Conservation (phyloP, 805 yeast species). For the Monosporozyma unispora region DNA sequence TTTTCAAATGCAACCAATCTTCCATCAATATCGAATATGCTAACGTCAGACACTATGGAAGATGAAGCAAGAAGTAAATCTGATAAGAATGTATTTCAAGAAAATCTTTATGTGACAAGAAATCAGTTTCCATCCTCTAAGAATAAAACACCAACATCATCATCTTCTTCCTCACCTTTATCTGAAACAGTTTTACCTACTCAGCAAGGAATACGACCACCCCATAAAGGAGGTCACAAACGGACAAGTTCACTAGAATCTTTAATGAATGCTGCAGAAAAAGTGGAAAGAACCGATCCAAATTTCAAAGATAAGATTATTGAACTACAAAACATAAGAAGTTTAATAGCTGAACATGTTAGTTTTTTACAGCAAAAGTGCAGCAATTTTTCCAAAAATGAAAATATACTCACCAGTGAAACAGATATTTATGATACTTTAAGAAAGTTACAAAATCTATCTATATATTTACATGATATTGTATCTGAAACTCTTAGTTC, state of each 20-base stretch:
- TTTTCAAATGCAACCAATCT: background rate
- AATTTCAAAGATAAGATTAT: background rate
- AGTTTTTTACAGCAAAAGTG: background rate
- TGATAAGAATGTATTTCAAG: background rate
- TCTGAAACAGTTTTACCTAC: background rate
- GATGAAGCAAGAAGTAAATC: background rate
- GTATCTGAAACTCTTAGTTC: background rate
- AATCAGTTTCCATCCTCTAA: background rate
- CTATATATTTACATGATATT: background rate
- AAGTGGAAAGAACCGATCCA: conserved; percentile 5
- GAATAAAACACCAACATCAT: background rate
- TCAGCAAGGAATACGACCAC: background rate
- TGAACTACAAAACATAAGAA: background rate
- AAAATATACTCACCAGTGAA: background rate
- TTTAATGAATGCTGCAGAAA: conserved; percentile 18
- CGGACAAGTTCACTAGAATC: conserved; percentile 17
- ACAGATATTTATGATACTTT: background rate
- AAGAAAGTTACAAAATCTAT: background rate
- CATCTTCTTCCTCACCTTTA: background rate
- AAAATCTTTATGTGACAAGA: background rate
- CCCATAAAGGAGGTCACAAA: background rate
- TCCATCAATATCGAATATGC: background rate
- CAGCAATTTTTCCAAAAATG: background rate
- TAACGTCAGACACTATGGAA: background rate
- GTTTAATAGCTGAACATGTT: background rate